Percentiles rank a stretch among this genome's conserved stretches.
phyloP scores from a whole-genome alignment of 768 basidiomycete genomes.

The Mycena capillaripes region DNA sequence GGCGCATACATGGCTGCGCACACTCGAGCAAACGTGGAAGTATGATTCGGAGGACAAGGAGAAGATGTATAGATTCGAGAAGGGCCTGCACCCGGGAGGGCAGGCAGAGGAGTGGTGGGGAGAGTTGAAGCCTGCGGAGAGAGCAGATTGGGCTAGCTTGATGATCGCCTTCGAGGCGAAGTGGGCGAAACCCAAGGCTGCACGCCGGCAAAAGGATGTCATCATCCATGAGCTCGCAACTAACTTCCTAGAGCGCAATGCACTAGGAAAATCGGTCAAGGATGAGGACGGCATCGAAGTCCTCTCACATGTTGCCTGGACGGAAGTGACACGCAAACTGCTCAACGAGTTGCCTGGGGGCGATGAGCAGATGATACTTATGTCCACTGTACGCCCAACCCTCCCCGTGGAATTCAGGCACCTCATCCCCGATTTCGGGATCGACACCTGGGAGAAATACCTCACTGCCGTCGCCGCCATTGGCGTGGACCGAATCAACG shows the following conservation, averaged over 20 bases:
- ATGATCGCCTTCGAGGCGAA: slow-evolving; percentile 9
- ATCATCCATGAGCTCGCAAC: not conserved
- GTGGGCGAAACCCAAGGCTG: slow-evolving; percentile 18
- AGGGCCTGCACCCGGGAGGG: slow-evolving; percentile 1
- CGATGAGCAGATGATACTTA: slow-evolving; percentile 19
- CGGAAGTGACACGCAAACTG: slow-evolving; percentile 1
- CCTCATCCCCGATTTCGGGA: not conserved
- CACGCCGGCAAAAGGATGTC: no score
- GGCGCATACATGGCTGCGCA: slow-evolving; percentile 21
- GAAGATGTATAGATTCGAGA: slow-evolving; percentile 20
- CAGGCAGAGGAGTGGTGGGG: slow-evolving; percentile 27
- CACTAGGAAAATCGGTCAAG: not conserved
- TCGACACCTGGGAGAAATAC: slow-evolving; percentile 15
- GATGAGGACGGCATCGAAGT: slow-evolving; percentile 10
- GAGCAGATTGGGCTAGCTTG: not conserved
- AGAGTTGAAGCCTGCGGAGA: not conserved
- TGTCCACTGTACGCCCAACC: not conserved
- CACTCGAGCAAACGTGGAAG: not conserved
- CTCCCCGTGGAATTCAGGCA: slow-evolving; percentile 16
- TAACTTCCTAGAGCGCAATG: not conserved
- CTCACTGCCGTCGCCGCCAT: slow-evolving; percentile 18
- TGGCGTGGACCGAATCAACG: slow-evolving; percentile 6
- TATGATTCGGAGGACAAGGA: slow-evolving; percentile 5
- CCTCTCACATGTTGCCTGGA: slow-evolving; percentile 18
- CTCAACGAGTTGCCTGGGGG: not conserved